Evolutionary conservation across 148 eudicot genomes (phyloP).

Genomic region (Dianthus caryophyllus): DNA sequence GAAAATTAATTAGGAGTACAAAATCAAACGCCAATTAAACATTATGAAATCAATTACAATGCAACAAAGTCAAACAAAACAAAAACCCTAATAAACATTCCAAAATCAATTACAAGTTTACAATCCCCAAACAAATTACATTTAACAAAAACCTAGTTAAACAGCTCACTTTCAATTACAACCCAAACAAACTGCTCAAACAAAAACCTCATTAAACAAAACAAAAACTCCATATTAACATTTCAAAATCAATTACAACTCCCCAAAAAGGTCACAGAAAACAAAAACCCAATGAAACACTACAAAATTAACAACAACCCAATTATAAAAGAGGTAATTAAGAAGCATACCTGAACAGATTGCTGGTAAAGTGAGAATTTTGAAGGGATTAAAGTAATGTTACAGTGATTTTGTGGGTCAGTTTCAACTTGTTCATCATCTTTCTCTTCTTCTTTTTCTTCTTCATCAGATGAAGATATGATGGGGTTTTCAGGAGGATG

Average conservation of each 20-base stretch:
- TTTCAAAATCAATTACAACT: not conserved
- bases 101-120: too few species aligned
- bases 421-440: conserved; percentile 26
- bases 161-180: too few species aligned
- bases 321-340: not conserved
- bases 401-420: conserved; percentile 11
- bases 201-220: not conserved
- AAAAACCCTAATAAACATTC: too few species aligned
- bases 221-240: not conserved
- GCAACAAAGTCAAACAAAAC: too few species aligned
- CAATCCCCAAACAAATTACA: too few species aligned
- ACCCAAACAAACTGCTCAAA: conserved; percentile 3
- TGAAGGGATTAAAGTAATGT: conserved; percentile 40
- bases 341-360: conserved; percentile 68
- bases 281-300: not conserved
- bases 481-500: conserved; percentile 24
- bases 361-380: conserved; percentile 88
- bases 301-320: not conserved
- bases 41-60: too few species aligned
- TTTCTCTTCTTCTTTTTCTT: conserved; percentile 30
- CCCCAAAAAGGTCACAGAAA: not conserved
- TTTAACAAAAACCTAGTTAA: too few species aligned
- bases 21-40: too few species aligned
- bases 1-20: too few species aligned
- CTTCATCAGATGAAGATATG: conserved; percentile 28